Conservation (phyloP, 805 yeast species). For the Maudiozyma turicensis region DNA sequence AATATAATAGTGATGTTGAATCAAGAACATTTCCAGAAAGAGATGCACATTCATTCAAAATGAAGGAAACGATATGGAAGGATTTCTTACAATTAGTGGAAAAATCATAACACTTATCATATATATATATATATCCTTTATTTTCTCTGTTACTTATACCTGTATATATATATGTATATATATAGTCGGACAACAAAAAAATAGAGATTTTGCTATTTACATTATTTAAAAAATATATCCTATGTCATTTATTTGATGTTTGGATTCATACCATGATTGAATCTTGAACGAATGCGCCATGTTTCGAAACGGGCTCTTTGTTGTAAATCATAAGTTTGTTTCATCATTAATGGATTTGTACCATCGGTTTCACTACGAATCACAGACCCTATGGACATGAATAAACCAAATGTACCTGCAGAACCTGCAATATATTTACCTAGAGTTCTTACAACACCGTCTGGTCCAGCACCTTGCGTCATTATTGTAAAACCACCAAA, state of each 20-base stretch:
- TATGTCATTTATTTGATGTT: neutral
- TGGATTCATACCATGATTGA: slow-evolving; percentile 3
- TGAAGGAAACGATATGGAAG: slow-evolving; percentile 52
- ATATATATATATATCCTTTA: no score
- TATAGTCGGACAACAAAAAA: neutral
- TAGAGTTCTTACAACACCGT: slow-evolving; percentile 90
- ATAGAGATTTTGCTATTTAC: neutral
- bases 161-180: neutral
- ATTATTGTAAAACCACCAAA: slow-evolving; percentile 89
- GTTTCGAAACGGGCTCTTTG: slow-evolving; percentile 26
- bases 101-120: neutral
- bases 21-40: slow-evolving; percentile 47
- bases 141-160: no score
- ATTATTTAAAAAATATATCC: neutral
- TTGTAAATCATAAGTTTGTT: slow-evolving; percentile 13
- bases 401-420: slow-evolving; percentile 91
- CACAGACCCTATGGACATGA: slow-evolving; percentile 93
- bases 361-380: slow-evolving; percentile 56
- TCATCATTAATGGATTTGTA: slow-evolving; percentile 14
- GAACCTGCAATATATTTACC: slow-evolving; percentile 96
- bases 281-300: slow-evolving; percentile 22
- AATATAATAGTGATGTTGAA: slow-evolving; percentile 55
- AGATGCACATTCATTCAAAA: slow-evolving; percentile 53
- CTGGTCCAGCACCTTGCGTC: slow-evolving; percentile 96
- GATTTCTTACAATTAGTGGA: slow-evolving; percentile 24